Base-by-base conservation (phyloP, 345 rosid species). In the Corchorus olitorius region DNA sequence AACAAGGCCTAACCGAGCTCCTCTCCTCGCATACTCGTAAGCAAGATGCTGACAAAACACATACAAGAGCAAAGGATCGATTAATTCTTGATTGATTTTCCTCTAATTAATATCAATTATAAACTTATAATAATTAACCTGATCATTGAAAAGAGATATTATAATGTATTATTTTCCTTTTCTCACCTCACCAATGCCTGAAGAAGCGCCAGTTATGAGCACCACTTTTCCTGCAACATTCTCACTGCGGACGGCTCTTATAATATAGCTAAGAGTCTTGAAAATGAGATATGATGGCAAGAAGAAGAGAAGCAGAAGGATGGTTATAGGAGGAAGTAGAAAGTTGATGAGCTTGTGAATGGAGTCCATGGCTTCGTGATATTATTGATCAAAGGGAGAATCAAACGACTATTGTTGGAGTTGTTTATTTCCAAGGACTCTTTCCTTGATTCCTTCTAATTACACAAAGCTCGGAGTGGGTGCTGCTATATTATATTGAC, bases 151-250 rank as follows among this genome's bases (percentile, higher is more conserved):
- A 53, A 41, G 19, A 3, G 45, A 41, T 59, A 16, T n/a, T n/a
- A 8, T 20, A 33, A 11, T n/a, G n/a, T n/a, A n/a, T 66, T 70
- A 17, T 6, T 61, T 10, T 15, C 11, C 17, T n/a, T 17, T 11
- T 6, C 20, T 0, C 13, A 59, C 93, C 89, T 91, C 83, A 14
- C 92, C 95, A 17, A 91, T 87, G 58, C 92, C 94, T 0, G 92
- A 87, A 8, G 89, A 83, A 41, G 89, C 89, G 65, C 90, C 92
- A 7, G 89, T 86, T 54, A 87, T 80, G 35, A 88, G 74, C 8
- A 86, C 81, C 0, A 87, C 92, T 82, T 90, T 88, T 59, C 88
- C 85, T 0, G 87, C 67, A 0, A 87, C 77, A 5, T 87, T 77
- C 76, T 88, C 86, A 15, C 41, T n/a, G 77, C 16, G 33, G 2